Evolutionary conservation across 495 filamentous ascomycete species (phyloP).

Genomic region (Hypomontagnella monticulosa): DNA sequence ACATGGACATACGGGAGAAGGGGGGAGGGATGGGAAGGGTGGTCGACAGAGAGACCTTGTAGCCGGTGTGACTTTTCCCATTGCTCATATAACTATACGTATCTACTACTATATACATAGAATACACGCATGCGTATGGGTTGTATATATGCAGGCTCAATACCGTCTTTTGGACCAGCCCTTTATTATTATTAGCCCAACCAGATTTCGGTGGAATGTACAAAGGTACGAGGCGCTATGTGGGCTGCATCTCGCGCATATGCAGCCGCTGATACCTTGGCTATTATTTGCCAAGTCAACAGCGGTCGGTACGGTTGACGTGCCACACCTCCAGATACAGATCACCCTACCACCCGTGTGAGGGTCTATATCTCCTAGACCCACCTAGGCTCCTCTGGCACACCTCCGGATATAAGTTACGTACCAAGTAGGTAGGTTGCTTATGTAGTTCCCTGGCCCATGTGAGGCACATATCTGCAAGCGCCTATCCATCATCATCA

Average conservation of each 20-base stretch:
- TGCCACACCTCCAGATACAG: conserved; percentile 45
- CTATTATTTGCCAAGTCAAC: conserved; percentile 41
- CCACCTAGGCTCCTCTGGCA: conserved; percentile 29
- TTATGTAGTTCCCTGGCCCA: conserved; percentile 5
- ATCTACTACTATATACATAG: conserved; percentile 5
- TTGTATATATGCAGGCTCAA: conserved; percentile 24
- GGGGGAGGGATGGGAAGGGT: conserved; percentile 15
- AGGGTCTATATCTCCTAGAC: conserved; percentile 18
- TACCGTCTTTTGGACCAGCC: conserved; percentile 37
- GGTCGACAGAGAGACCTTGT: conserved; percentile 16
- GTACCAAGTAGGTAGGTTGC: conserved; percentile 33
- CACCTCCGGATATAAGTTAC: conserved; percentile 40
- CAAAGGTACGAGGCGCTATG: conserved; percentile 41
- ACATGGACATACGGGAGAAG: conserved; percentile 1
- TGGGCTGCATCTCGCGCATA: conserved; percentile 52
- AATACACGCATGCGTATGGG: conserved; percentile 4
- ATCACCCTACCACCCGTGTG: conserved; percentile 46
- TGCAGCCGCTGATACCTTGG: conserved; percentile 47
- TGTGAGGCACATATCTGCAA: conserved; percentile 10
- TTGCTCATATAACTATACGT: conserved; percentile 20
- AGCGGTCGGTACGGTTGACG: conserved; percentile 33
- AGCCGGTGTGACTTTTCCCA: conserved; percentile 42
- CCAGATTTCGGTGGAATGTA: conserved; percentile 35
- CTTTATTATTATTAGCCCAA: conserved; percentile 39
- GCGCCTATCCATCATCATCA: conserved; percentile 26